These are phyloP conservation scores for Millerago galiae DNA, from an alignment of 805 yeast genomes.

Conservation along the genomic window DNA sequence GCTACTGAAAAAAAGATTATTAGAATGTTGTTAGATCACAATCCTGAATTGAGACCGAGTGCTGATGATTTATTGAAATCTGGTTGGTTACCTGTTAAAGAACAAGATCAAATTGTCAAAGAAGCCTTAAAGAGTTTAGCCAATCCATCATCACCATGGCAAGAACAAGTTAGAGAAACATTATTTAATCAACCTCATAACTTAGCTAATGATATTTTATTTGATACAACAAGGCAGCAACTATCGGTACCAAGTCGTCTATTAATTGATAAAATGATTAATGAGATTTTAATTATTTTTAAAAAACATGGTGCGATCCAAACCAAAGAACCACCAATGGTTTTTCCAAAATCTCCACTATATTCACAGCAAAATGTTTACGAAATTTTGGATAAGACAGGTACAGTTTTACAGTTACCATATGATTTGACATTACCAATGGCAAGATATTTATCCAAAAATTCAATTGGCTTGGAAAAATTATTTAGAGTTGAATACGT, in stretches of 20 bases:
- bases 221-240: constrained; percentile 42
- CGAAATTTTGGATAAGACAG: constrained; percentile 78
- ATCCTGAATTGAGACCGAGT: constrained; percentile 72
- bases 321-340: constrained; percentile 51
- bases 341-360: constrained; percentile 80
- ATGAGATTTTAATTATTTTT: constrained; percentile 58
- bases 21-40: constrained; percentile 62
- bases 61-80: constrained; percentile 72
- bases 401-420: constrained; percentile 82
- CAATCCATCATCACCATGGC: constrained; percentile 92
- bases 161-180: constrained; percentile 82
- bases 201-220: constrained; percentile 77
- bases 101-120: constrained; percentile 82
- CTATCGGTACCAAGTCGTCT: constrained; percentile 42
- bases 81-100: constrained; percentile 81
- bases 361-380: constrained; percentile 59
- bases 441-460: constrained; percentile 75
- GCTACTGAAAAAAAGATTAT: constrained; percentile 64
- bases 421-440: constrained; percentile 86
- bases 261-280: constrained; percentile 52
- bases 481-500: constrained; percentile 75
- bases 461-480: constrained; percentile 48
- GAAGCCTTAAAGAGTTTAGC: constrained; percentile 82
- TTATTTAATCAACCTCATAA: constrained; percentile 81
- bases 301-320: constrained; percentile 83